Evolutionary conservation across 352 stramenopile genomes (phyloP).

Genomic region (Sclerospora graminicola): DNA sequence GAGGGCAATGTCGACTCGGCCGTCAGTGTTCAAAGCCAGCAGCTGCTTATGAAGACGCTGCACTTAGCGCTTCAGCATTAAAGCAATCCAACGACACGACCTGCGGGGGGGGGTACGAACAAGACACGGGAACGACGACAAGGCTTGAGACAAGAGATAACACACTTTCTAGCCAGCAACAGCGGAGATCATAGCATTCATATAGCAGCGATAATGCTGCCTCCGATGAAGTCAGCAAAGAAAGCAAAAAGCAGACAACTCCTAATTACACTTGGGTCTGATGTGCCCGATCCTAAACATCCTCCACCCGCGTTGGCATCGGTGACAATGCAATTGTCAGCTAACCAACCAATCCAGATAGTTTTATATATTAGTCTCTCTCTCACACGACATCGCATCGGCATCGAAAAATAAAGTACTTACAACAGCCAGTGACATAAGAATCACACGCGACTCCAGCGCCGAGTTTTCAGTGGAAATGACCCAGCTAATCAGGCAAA

Average conservation of each 20-base stretch:
- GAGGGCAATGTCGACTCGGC: constrained; percentile 37
- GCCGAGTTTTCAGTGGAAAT: constrained; percentile 42
- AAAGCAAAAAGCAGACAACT: constrained; percentile 16
- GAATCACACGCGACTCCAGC: constrained; percentile 49
- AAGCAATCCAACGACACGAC: constrained; percentile 5
- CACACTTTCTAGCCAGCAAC: constrained; percentile 8
- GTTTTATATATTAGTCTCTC: constrained; percentile 7
- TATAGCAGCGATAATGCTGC: constrained; percentile 18
- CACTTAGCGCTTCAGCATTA: constrained; percentile 36
- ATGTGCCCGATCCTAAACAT: constrained; percentile 29
- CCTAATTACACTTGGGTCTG: constrained; percentile 22
- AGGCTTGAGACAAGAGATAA: background rate
- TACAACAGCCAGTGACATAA: constrained; percentile 69
- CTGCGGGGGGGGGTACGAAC: no score
- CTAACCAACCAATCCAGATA: constrained; percentile 14
- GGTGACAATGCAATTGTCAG: constrained; percentile 59
- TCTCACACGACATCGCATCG: constrained; percentile 1
- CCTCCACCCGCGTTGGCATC: constrained; percentile 39
- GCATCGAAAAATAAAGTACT: constrained; percentile 8
- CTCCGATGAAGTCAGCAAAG: constrained; percentile 20
- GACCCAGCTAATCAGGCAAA: constrained; percentile 27
- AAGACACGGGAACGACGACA: no score
- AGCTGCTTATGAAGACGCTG: constrained; percentile 70
- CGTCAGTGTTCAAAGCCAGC: constrained; percentile 39
- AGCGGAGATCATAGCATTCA: constrained; percentile 20